Conservation (phyloP, 2,329 filamentous ascomycete genomes). For the Dactylella cylindrospora region DNA sequence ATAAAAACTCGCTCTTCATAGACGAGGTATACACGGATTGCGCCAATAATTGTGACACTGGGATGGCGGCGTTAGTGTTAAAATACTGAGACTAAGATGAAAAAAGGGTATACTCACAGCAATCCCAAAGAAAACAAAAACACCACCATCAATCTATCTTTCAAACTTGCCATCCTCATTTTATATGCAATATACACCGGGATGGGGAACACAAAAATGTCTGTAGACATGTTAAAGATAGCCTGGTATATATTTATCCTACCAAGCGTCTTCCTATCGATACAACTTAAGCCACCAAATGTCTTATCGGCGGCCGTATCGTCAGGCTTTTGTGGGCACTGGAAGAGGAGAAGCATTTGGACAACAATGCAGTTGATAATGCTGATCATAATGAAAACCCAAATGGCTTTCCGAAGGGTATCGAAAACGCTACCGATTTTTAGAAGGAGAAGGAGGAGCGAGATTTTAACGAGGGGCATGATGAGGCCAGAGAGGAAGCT, state of each 20-base stretch:
- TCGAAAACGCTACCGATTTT: conserved; percentile 42
- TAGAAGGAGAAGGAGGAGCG: conserved; percentile 37
- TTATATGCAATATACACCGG: conserved; percentile 42
- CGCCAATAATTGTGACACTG: conserved; percentile 38
- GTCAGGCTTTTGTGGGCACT: conserved; percentile 40
- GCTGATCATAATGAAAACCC: conserved; percentile 35
- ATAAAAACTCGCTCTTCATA: conserved; percentile 42
- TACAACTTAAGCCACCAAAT: conserved; percentile 28
- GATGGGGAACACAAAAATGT: conserved; percentile 37
- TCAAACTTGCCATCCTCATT: conserved; percentile 42
- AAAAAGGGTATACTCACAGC: conserved; percentile 21
- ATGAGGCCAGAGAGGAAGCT: conserved; percentile 41
- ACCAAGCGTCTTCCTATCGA: conserved; percentile 34
- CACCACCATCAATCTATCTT: conserved; percentile 42
- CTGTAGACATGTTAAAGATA: conserved; percentile 39
- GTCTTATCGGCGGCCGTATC: conserved; percentile 32
- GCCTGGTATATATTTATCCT: conserved; percentile 42
- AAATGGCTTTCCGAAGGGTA: conserved; percentile 38
- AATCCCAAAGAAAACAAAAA: conserved; percentile 37
- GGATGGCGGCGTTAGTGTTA: neutral
- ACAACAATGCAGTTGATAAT: conserved; percentile 36
- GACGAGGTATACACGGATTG: conserved; percentile 37
- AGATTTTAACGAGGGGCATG: conserved; percentile 42
- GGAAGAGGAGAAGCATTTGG: conserved; percentile 37
- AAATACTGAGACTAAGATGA: neutral